These are phyloP conservation scores for Collybia mongolica DNA, from an alignment of 768 basidiomycete genomes.

Conservation along the genomic window DNA sequence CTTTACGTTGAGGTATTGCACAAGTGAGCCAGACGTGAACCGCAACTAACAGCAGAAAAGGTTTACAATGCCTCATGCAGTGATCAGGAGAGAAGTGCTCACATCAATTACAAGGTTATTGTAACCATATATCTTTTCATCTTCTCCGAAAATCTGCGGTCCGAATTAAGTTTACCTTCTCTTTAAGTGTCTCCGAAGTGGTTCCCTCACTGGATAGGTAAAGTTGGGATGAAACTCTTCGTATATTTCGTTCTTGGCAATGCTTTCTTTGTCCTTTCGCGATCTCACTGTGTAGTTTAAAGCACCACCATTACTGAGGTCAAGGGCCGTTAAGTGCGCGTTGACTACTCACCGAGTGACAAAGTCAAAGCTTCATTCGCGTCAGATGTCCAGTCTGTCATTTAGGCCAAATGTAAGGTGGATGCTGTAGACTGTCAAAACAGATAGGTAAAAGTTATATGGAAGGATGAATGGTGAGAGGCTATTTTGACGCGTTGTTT, in stretches of 20 bases:
- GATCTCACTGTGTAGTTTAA: slow-evolving; percentile 65
- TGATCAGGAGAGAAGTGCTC: slow-evolving; percentile 20
- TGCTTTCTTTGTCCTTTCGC: slow-evolving; percentile 57
- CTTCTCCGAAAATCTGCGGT: slow-evolving; percentile 86
- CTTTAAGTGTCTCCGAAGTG: too few species aligned
- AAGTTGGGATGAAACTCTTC: slow-evolving; percentile 82
- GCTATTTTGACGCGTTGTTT: slow-evolving; percentile 19
- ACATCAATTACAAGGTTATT: slow-evolving; percentile 83
- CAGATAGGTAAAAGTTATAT: not conserved
- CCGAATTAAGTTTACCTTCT: not conserved
- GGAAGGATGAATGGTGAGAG: not conserved
- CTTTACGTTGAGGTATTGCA: slow-evolving; percentile 68
- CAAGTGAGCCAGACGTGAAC: slow-evolving; percentile 86
- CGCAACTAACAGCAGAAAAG: slow-evolving; percentile 50
- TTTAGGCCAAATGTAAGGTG: slow-evolving; percentile 11
- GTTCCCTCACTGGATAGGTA: slow-evolving; percentile 80
- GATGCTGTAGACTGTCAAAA: not conserved
- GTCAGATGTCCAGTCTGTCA: slow-evolving; percentile 75
- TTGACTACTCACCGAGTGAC: slow-evolving; percentile 58
- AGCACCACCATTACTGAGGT: not conserved
- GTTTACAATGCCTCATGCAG: not conserved
- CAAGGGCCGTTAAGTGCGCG: too few species aligned
- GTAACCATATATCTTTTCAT: slow-evolving; percentile 96
- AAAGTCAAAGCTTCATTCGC: slow-evolving; percentile 77
- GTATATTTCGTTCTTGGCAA: slow-evolving; percentile 57